Conservation (phyloP, 108 stramenopile species). For the Fragilaria radians region DNA sequence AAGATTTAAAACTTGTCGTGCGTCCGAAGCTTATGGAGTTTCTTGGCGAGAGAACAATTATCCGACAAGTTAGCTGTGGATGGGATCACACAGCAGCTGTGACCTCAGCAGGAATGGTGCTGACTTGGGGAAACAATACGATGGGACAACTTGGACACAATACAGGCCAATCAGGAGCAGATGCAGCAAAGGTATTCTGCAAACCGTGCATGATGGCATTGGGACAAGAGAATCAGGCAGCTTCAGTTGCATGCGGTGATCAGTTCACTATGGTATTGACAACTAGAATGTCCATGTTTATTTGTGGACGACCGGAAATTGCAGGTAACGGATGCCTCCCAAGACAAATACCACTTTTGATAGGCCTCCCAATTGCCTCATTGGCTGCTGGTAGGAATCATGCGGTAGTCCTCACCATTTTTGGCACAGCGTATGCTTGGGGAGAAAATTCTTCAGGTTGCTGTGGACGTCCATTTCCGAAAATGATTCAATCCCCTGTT, state of each 20-base stretch:
- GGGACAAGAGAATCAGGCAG: slow-evolving; percentile 32
- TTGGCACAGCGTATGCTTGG: slow-evolving; percentile 67
- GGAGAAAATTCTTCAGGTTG: slow-evolving; percentile 49
- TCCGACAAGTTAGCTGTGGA: slow-evolving; percentile 58
- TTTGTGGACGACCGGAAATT: slow-evolving; percentile 37
- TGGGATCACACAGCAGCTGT: slow-evolving; percentile 64
- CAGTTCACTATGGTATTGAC: slow-evolving; percentile 60
- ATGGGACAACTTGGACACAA: slow-evolving; percentile 65
- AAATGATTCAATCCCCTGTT: slow-evolving; percentile 35
- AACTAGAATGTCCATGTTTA: slow-evolving; percentile 52
- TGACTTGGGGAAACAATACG: slow-evolving; percentile 64
- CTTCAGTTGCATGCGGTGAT: slow-evolving; percentile 51
- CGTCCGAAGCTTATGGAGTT: slow-evolving; percentile 41
- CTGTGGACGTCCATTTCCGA: slow-evolving; percentile 58
- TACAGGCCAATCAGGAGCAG: background rate
- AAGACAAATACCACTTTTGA: slow-evolving; percentile 34
- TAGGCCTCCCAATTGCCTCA: slow-evolving; percentile 51
- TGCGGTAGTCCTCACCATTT: slow-evolving; percentile 63
- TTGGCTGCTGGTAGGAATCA: slow-evolving; percentile 56
- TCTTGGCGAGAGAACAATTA: slow-evolving; percentile 22
- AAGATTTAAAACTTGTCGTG: slow-evolving; percentile 13
- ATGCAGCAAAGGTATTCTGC: slow-evolving; percentile 11
- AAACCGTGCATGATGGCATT: slow-evolving; percentile 27
- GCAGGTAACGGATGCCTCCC: slow-evolving; percentile 35
- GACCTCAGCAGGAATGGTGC: slow-evolving; percentile 47